Base-by-base conservation (phyloP, 2,329 filamentous ascomycete genomes). In the Sporothrix euskadiensis region DNA sequence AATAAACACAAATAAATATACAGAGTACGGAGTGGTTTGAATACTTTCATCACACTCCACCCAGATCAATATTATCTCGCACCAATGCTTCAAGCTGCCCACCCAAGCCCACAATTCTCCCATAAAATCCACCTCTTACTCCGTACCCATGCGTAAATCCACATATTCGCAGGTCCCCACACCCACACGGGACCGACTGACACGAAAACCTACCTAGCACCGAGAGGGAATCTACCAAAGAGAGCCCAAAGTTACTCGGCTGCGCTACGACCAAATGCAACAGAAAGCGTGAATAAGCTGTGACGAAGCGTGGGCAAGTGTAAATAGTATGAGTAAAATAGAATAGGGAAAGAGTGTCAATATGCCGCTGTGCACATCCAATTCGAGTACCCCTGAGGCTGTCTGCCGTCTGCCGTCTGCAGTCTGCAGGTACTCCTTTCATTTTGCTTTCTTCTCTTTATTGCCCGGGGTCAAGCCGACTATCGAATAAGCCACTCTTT, bases 161-260 rank as follows among this genome's bases (percentile, higher is more conserved):
- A 59, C 56, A 59, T 6, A 56, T 56, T 4, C 52, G 52, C 10
- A 19, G 14, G 41, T 52, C 7, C 9, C 52, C 52, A 26, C 30
- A 14, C 26, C 26, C 26, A 57, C 54, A 59, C 56, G 56, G 57
- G 57, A 63, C 57, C 57, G 57, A 63, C 16, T 63, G 57, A 63
- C 57, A 63, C 19, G 22, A 63, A 47, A 66, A 30, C 10, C 56
- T 16, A 49, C 44, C 41, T 14, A 49, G 14, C 12, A 16, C 44
- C 44, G 22, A 56, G n/a, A 16, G 16, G 30, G 3, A 49, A 16
- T 16, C 44, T 49, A 49, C 44, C 9, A 44, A 44, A 44, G 59
- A 22, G 12, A 22, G 9, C 32, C n/a, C 19, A 47, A 26, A 10
- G n/a, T 61, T 9, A 16, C n/a, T 35, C 16, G 19, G 8, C 57